Evolutionary conservation across 1,139 yeast genomes (phyloP), one percentile per base, ranked within the genome.

Genomic region (Sugiyamaella japonica): DNA sequence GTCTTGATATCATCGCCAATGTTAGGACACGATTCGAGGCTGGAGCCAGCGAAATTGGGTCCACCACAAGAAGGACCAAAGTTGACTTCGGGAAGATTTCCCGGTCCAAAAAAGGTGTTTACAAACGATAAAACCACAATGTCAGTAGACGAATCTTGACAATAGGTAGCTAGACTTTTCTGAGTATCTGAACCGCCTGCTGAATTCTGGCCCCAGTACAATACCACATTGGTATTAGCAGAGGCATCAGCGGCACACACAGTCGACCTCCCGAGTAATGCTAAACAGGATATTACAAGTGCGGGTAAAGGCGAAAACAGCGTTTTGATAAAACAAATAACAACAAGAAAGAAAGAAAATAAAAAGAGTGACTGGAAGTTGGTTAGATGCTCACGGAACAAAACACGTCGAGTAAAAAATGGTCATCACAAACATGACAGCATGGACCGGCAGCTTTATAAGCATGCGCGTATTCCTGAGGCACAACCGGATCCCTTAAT

Each of bases 121-220:
- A 89, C 71, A 71, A 90, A 90, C 1, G 97, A 82, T 53, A 90
- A 69, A 28, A 90, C 69, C 53, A 85, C 79, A 56, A 89, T 85
- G 66, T 89, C 96, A 36, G 86, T 89, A 52, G 83, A 79, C 54
- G 81, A 78, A 46, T 82, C 76, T 57, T 78, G 74, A 76, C 97
- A 90, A 76, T 89, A 89, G 53, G 76, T 71, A 12, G 82, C 79
- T 54, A 90, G 76, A 9, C 80, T 70, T 61, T 81, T 74, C 29
- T 50, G 53, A 17, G 48, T 39, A 25, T 38, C 25, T 71, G 89
- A 95, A 45, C 79, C 64, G 32, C 73, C 73, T 29, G 82, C 86
- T n/a, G 93, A 83, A 65, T 82, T 81, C 73, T 90, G 97, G 50
- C 97, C 97, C 97, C 97, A 90, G 73, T 89, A 90, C 7, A 86